These are phyloP conservation scores for Cymbidium sinense DNA, from an alignment of 106 monocot genomes.

Conservation along the genomic window DNA sequence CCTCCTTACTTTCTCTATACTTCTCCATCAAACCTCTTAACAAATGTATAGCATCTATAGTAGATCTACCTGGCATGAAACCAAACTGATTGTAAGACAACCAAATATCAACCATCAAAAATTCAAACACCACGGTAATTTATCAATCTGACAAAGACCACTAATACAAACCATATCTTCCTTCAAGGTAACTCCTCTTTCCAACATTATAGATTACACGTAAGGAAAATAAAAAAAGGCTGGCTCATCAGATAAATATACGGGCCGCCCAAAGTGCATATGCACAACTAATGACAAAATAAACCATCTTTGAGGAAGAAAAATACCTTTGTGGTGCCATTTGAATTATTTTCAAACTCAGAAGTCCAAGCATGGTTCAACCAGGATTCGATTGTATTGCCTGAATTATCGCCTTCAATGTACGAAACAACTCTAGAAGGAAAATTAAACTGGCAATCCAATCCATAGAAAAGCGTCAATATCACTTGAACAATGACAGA, in stretches of 20 bases:
- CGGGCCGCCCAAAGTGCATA: background rate
- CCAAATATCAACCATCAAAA: background rate
- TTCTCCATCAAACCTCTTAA: too few relatives aligned
- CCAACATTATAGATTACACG: background rate
- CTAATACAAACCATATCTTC: background rate
- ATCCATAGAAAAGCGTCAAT: background rate
- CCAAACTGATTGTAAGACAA: background rate
- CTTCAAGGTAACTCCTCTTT: background rate
- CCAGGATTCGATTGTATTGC: slow-evolving; percentile 44
- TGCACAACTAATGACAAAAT: background rate
- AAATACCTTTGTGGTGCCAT: slow-evolving; percentile 27
- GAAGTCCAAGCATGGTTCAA: slow-evolving; percentile 63
- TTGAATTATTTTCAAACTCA: slow-evolving; percentile 21
- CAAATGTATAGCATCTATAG: too few relatives aligned
- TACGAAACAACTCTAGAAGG: slow-evolving; percentile 64
- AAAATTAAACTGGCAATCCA: slow-evolving; percentile 58
- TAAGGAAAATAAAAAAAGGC: background rate
- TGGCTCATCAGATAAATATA: background rate
- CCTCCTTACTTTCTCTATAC: too few relatives aligned
- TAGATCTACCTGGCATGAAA: background rate
- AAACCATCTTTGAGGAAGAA: background rate
- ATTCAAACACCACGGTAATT: background rate
- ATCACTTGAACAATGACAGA: background rate
- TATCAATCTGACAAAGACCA: background rate
- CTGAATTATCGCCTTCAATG: slow-evolving; percentile 68